Base-by-base conservation (phyloP, 208 protist species). In the Leishmania guyanensis region DNA sequence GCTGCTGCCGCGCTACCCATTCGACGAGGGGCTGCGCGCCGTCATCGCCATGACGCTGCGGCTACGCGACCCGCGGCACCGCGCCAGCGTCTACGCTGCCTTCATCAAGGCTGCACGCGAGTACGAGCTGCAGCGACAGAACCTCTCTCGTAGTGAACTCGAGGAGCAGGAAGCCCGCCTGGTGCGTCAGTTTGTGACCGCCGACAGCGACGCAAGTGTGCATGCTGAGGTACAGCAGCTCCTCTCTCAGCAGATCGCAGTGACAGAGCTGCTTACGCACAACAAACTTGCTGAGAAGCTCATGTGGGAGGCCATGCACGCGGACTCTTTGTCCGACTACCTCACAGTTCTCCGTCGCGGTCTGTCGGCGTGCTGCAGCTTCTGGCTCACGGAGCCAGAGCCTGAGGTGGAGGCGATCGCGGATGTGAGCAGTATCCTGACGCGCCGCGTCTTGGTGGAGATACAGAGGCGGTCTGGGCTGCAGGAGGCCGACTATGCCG, bases 271-370 rank as follows among this genome's bases (percentile, higher is more conserved):
- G 43, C 88, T 96, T 36, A 96, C 91, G 53, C 90, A 93, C 77
- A 92, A 94, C 76, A 78, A 80, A 17, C 33, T 85, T 33, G 89
- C 91, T n/a, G 93, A 96, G 85, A 58, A 79, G 36, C 78, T 96
- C 36, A 82, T 96, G 87, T 95, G 93, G 93, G 86, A 90, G 75
- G 91, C 93, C 9, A 96, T 96, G 93, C 90, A 94, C 79, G 89
- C 90, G 12, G 66, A 82, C 69, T 88, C 84, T 5, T 54, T 78
- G 26, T 83, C 86, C 2, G 93, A 91, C 77, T 88, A 89, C 86
- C 66, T 84, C 29, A 66, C 33, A 0, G 88, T 89, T 10, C 80
- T 93, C 43, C 77, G 76, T 29, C 69, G 84, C 22, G 86, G 90
- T 17, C 82, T 95, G 9, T 83, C 87, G 65, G 89, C 90, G 46